Percentiles rank a stretch among this genome's conserved stretches.
These are phyloP conservation scores for Fusarium tupiense DNA, from an alignment of 2,329 filamentous ascomycete genomes.

Conservation along the genomic window DNA sequence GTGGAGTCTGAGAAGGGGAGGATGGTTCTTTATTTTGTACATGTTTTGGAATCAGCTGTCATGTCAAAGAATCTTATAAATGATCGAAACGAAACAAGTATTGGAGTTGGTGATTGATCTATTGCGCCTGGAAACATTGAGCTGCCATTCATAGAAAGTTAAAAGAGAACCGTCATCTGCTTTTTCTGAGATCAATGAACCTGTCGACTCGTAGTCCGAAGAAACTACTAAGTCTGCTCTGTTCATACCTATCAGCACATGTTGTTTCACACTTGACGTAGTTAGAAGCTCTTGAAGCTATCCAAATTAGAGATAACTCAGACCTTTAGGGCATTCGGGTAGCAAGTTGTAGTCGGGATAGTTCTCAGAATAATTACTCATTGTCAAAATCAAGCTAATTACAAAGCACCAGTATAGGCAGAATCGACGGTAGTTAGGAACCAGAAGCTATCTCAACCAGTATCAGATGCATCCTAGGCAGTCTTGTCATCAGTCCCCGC, in stretches of 20 bases:
- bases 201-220: fast-evolving
- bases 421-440: fast-evolving
- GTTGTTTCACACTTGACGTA: neutral
- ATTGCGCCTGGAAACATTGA: neutral
- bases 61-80: neutral
- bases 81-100: neutral
- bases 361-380: neutral
- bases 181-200: neutral
- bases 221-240: neutral
- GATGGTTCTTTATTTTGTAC: too few relatives aligned
- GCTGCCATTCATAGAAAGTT: too few relatives aligned
- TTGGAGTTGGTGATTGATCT: neutral
- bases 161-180: fast-evolving
- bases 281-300: neutral
- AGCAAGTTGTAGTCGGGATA: fast-evolving
- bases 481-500: neutral
- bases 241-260: neutral
- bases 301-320: neutral
- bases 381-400: neutral
- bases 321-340: fast-evolving
- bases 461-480: neutral
- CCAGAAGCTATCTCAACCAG: neutral
- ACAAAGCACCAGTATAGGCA: neutral
- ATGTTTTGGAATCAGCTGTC: too few relatives aligned
- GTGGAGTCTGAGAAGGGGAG: neutral